A percentile compares a stretch with the other conserved stretches of the same genome.
Evolutionary conservation across 2,329 filamentous ascomycete genomes (phyloP).

Genomic region (Dothidotthia symphoricarpi): DNA sequence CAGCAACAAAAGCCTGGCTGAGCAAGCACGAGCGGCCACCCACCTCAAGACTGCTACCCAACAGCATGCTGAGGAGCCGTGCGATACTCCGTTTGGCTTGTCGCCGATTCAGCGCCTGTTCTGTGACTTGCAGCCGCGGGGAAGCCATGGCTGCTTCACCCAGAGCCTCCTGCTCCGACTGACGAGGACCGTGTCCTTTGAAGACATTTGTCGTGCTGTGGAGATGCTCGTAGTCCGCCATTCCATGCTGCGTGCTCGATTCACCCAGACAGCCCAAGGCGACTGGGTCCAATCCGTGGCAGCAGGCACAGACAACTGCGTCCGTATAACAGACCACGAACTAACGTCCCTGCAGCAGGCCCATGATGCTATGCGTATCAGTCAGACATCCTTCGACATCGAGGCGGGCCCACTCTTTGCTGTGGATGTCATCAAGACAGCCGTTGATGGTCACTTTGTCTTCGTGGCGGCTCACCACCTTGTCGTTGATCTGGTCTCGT

Average conservation of each 20-base stretch:
- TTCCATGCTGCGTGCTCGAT: slow-evolving; percentile 19
- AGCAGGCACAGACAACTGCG: slow-evolving; percentile 7
- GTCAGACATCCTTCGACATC: slow-evolving; percentile 14
- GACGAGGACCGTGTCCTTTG: slow-evolving; percentile 2
- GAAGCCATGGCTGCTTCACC: slow-evolving; percentile 20
- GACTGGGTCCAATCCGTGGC: slow-evolving; percentile 19
- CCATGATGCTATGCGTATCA: slow-evolving; percentile 20
- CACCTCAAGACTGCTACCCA: too few species aligned
- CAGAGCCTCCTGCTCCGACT: slow-evolving; percentile 8
- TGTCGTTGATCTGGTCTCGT: slow-evolving; percentile 46
- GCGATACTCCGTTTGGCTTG: slow-evolving; percentile 12
- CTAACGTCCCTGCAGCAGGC: slow-evolving; percentile 1
- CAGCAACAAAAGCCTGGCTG: too few species aligned
- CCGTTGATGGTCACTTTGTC: slow-evolving; percentile 1
- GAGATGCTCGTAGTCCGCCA: slow-evolving; percentile 11
- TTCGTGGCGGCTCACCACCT: slow-evolving; percentile 33
- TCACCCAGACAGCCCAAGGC: slow-evolving; percentile 5
- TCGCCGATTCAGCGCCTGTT: slow-evolving; percentile 22
- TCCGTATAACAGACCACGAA: slow-evolving; percentile 6
- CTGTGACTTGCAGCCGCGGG: slow-evolving; percentile 7
- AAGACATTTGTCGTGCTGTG: not conserved
- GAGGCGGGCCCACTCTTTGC: slow-evolving; percentile 14
- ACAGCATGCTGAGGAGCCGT: too few species aligned
- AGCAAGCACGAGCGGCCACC: too few species aligned
- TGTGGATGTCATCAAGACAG: slow-evolving; percentile 16